Evolutionary conservation across 176 grass and related monocot genomes (phyloP), one percentile per base, ranked within the genome.

Genomic region (Zoysia pacifica): DNA sequence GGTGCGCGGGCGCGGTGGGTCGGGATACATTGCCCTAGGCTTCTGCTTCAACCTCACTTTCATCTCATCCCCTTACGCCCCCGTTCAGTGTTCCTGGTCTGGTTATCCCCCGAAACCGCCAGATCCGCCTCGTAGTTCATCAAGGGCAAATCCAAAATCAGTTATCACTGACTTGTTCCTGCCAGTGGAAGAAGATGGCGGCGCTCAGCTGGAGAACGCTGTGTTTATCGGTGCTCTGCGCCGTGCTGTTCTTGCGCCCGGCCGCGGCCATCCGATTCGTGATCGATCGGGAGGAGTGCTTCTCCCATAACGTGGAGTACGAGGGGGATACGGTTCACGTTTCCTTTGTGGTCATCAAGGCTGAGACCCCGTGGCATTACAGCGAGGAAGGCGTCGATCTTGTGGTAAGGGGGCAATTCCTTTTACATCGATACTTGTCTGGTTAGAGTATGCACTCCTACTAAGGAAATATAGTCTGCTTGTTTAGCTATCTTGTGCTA

Each of bases 231-330:
- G 54, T 81, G 61, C 73, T 94, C 52, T 77, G 72, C 62, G 38
- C 65, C 42, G 11, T 88, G 48, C 59, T 77, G 7, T 47, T 86
- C 76, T 10, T 74, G 61, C 67, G 12, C 16, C 75, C 79, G 11
- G 88, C 86, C 7, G 37, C 67, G 62, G 97, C 68, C 69, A 99
- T 99, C 83, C 87, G 97, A 60, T 99, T 99, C 49, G 93, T 96
- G 65, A 99, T 96, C 28, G 97, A 99, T 45, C 81, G 97, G 82
- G 97, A 99, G 69, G 97, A 99, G 75, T 99, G 97, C 65, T 99
- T 99, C 88, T 99, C 93, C 2, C 97, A 99, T 73, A 83, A 89
- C 8, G 90, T 93, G 12, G 91, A 92, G 9, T 99, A 96, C 35
- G 88, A 99, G 74, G 97, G 97, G 51, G 97, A 99, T 70, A 99